Evolutionary conservation across 2,329 filamentous ascomycete genomes (phyloP), one percentile per base, ranked within the genome.

Genomic region (Colletotrichum graminicola): DNA sequence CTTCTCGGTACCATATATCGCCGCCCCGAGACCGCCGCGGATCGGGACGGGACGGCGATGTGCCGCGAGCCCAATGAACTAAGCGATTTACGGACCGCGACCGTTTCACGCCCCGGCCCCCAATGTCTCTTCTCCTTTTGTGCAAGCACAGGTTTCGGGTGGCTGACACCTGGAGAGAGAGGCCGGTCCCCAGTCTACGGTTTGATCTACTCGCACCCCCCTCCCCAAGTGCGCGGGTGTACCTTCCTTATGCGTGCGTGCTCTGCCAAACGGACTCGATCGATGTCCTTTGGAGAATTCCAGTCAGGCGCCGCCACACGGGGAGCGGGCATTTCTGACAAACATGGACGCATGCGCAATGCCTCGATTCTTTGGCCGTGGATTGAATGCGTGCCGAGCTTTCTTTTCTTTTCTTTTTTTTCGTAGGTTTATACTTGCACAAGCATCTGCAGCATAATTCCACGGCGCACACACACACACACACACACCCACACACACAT

Each of bases 161-260:
- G 63, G 41, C 47, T 47, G 49, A 32, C 55, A 51, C 34, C 16
- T 36, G 63, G 12, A 39, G 21, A 36, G 23, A 41, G n/a, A 32
- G 32, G 36, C 47, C 36, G 14, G 56, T 55, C 56, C 41, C 47
- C 6, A 52, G 32, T 16, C 2, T 29, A 21, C 14, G 6, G 55
- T 61, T 47, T 66, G 62, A 14, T 49, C 59, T 71, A 60, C 59
- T 54, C 36, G 45, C 65, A 60, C 65, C 52, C 63, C 65, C 21
- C 34, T 52, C 21, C 34, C 62, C 63, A 41, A 41, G 5, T 39
- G 12, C 32, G n/a, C 36, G 12, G n/a, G n/a, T 12, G 49, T 29
- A 21, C 18, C 5, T 21, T 11, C 12, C 47, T 32, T 32, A 2
- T 6, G 16, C 16, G 16, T 29, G 11, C 36, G 10, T 14, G 23